phyloP scores from a whole-genome alignment of 805 yeast genomes.

The Kodamaea jinghongensis region DNA sequence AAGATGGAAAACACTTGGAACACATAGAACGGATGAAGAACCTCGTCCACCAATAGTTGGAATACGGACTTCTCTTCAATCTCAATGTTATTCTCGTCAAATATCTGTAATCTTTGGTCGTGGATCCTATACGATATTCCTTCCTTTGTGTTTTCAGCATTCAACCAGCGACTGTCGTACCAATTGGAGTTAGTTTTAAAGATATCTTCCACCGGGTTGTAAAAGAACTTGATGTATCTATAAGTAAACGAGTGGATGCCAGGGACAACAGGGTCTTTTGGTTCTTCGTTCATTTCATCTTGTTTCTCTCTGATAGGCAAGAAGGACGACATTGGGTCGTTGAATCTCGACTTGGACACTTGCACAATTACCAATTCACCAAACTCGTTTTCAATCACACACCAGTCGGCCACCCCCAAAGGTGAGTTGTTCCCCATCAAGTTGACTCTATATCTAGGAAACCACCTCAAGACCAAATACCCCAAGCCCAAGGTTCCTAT shows the following conservation, averaged over 20 bases:
- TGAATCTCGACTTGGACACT: constrained; percentile 60
- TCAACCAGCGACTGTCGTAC: constrained; percentile 79
- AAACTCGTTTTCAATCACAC: constrained; percentile 88
- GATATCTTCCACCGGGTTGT: constrained; percentile 83
- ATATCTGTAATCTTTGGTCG: constrained; percentile 67
- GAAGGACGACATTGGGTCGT: constrained; percentile 68
- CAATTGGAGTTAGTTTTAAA: constrained; percentile 83
- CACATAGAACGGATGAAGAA: constrained; percentile 90
- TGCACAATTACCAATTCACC: constrained; percentile 71
- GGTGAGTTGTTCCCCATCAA: constrained; percentile 65
- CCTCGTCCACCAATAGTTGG: constrained; percentile 77
- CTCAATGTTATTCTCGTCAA: constrained; percentile 74
- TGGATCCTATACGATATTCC: constrained; percentile 72
- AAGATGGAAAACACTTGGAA: constrained; percentile 91
- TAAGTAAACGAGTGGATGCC: constrained; percentile 70
- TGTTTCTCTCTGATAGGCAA: constrained; percentile 36
- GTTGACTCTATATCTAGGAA: constrained; percentile 70
- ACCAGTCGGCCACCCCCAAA: constrained; percentile 85
- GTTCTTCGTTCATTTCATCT: constrained; percentile 25
- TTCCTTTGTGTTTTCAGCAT: constrained; percentile 49
- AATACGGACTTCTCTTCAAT: constrained; percentile 67
- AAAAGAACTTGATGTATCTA: constrained; percentile 78
- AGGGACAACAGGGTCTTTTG: constrained; percentile 64
- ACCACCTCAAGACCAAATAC: constrained; percentile 77
- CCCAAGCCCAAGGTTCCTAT: constrained; percentile 65